Base-by-base conservation (phyloP, 495 filamentous ascomycete genomes). In the Aspergillus affinis region DNA sequence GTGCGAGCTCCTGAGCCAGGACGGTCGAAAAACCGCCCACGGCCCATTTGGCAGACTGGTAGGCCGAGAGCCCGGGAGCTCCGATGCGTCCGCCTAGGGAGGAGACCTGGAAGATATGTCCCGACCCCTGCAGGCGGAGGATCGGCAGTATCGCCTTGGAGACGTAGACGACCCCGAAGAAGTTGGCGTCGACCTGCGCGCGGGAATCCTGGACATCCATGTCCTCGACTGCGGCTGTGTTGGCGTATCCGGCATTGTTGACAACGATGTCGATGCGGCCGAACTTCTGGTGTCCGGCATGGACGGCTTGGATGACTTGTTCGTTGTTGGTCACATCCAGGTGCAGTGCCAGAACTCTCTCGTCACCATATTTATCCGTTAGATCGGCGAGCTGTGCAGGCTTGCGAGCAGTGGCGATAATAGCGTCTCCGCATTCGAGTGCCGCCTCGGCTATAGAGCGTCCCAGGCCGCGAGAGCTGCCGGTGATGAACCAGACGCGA, bases 11-110 rank as follows among this genome's bases (percentile, higher is more conserved):
- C 29, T 65, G 30, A 60, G 71, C 53, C 54, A 77, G 46, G 49
- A 62, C 53, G 59, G 63, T 57, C 63, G 76, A 64, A 65, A 79
- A 61, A 53, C 71, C 65, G 12, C 65, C 76, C 1, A 82, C 64
- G 2, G 78, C 83, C 23, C 74, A 80, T 59, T 85, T 86, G 4
- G 81, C 73, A 0, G 69, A 75, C 52, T 67, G 73, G 67, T 86
- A 86, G 19, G 79, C 49, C 21, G 70, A 73, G 57, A 65, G 66
- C 15, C 70, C 69, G 2, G 76, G 59, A 17, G 69, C 66, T 18
- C 68, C 57, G 54, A 67, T 62, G 61, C 78, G 78, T 0, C 69
- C 71, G 0, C 67, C 69, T 27, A 80, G 68, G 13, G 73, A 75
- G 10, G 78, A 78, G 19, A 84, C 68, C 36, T 62, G 59, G 50